Evolutionary conservation across 257 asterid genomes (phyloP).

Genomic region (Solanum medicagineum): DNA sequence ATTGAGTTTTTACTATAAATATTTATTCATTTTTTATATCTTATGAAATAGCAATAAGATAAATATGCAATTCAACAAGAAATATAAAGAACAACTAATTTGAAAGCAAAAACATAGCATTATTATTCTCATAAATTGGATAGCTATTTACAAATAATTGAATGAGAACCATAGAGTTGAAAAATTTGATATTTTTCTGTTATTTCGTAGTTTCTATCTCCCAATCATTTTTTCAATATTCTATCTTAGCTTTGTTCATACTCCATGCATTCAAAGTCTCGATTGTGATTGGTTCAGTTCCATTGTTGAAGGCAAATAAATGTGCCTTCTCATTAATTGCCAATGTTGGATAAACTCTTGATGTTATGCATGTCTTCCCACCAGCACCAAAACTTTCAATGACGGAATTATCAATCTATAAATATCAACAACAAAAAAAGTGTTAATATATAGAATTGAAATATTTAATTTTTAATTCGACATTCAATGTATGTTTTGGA

Average conservation of each 20-base stretch:
- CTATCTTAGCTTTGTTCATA: background rate
- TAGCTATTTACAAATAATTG: background rate
- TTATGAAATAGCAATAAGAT: background rate
- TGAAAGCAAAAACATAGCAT: background rate
- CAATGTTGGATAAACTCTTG: background rate
- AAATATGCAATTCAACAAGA: background rate
- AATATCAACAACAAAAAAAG: background rate
- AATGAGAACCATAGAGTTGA: background rate
- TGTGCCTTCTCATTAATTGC: background rate
- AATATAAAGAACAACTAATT: no score
- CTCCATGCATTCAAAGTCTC: background rate
- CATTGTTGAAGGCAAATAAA: background rate
- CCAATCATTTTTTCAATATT: background rate
- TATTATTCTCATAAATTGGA: background rate
- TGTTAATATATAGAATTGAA: background rate
- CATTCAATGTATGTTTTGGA: background rate
- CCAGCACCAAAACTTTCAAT: slow-evolving; percentile 8
- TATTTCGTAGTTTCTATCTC: background rate
- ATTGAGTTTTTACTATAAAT: background rate
- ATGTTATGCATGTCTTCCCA: background rate
- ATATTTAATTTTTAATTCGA: background rate
- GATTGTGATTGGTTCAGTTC: background rate
- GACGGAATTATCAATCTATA: slow-evolving; percentile 12
- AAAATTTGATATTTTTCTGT: background rate
- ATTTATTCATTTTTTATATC: background rate